phyloP scores from a whole-genome alignment of 2,329 filamentous ascomycete genomes.

The Xylogone sp. region DNA sequence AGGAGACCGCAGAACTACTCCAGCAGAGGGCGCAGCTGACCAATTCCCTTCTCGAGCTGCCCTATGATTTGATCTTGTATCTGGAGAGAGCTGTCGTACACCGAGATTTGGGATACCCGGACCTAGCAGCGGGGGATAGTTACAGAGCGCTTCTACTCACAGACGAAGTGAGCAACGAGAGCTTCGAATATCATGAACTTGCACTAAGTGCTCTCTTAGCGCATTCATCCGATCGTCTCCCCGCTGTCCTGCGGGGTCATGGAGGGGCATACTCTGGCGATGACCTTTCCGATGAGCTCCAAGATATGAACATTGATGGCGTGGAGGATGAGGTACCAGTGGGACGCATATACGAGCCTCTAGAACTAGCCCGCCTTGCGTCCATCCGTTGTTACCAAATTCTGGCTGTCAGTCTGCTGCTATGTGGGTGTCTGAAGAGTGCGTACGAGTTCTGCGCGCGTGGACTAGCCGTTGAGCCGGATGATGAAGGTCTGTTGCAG shows the following conservation, averaged over 20 bases:
- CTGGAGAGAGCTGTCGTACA: slow-evolving; percentile 69
- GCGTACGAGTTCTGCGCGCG: slow-evolving; percentile 62
- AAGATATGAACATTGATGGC: slow-evolving; percentile 28
- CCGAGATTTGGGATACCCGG: slow-evolving; percentile 75
- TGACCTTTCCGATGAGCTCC: slow-evolving; percentile 9
- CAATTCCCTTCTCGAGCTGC: slow-evolving; percentile 43
- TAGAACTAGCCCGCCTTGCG: slow-evolving; percentile 42
- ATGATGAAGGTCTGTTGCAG: slow-evolving; percentile 52
- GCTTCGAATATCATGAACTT: slow-evolving; percentile 76
- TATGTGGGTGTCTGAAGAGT: slow-evolving; percentile 66
- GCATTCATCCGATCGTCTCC: slow-evolving; percentile 21
- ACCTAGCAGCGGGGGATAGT: slow-evolving; percentile 84
- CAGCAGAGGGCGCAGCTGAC: slow-evolving; percentile 55
- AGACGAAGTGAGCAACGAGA: slow-evolving; percentile 75
- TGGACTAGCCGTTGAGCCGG: slow-evolving; percentile 51
- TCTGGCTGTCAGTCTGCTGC: slow-evolving; percentile 52
- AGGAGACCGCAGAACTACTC: slow-evolving; percentile 35
- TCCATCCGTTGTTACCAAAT: slow-evolving; percentile 58
- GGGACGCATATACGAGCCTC: slow-evolving; percentile 24
- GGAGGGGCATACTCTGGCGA: slow-evolving; percentile 7
- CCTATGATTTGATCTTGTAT: slow-evolving; percentile 62
- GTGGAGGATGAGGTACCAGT: slow-evolving; percentile 26
- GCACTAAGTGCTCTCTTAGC: slow-evolving; percentile 41
- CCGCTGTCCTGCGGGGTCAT: slow-evolving; percentile 37
- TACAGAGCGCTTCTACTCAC: slow-evolving; percentile 85